phyloP scores from a whole-genome alignment of 1,284 basidiomycete species.

The Leccinum subrobustum region DNA sequence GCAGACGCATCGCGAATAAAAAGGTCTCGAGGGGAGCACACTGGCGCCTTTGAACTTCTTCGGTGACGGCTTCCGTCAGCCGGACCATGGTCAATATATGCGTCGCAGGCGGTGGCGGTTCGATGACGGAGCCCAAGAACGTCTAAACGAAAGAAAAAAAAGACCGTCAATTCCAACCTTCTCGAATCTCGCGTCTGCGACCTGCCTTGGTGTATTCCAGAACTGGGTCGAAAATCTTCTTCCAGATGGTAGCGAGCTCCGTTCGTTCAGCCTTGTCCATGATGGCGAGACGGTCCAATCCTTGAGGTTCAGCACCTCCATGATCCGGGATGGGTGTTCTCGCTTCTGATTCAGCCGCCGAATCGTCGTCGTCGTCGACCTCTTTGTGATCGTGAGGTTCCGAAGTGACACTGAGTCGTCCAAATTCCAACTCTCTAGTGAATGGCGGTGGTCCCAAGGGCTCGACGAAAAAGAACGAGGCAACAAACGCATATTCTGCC shows the following conservation, averaged over 20 bases:
- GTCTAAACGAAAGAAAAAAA: conserved; percentile 42
- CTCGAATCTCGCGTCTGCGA: conserved; percentile 4
- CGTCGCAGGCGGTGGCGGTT: conserved; percentile 68
- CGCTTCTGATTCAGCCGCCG: conserved; percentile 43
- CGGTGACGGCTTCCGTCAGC: conserved; percentile 75
- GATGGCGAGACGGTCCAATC: conserved; percentile 29
- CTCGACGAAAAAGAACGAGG: conserved; percentile 71
- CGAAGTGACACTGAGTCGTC: conserved; percentile 37
- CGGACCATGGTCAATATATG: conserved; percentile 87
- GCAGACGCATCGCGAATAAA: conserved; percentile 74
- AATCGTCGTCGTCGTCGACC: conserved; percentile 29
- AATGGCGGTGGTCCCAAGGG: conserved; percentile 29
- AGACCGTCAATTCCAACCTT: neutral
- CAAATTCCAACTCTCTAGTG: conserved; percentile 35
- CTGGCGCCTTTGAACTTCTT: conserved; percentile 70
- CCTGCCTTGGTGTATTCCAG: conserved; percentile 78
- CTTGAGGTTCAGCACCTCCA: conserved; percentile 9
- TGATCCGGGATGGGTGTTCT: conserved; percentile 19
- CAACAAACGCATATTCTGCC: conserved; percentile 86
- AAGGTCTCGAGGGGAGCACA: conserved; percentile 80
- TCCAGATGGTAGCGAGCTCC: conserved; percentile 71
- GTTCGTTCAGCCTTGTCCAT: conserved; percentile 59
- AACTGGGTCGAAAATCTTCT: conserved; percentile 87
- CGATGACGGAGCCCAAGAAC: conserved; percentile 63
- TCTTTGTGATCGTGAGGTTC: conserved; percentile 20